Conservation (phyloP, 202 grass and related monocot species). For the Dendrocalamus latiflorus region DNA sequence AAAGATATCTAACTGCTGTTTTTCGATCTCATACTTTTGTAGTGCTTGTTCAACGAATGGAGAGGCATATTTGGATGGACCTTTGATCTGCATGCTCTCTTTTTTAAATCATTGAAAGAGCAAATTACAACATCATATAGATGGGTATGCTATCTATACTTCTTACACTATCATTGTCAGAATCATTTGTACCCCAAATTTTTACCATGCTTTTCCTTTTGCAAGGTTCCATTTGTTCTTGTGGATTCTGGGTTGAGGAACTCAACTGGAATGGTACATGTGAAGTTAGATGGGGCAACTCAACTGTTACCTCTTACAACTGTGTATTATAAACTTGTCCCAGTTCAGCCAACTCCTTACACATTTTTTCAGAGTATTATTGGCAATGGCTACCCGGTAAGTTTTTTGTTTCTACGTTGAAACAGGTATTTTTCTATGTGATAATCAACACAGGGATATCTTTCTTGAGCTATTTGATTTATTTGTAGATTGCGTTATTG, state of each 20-base stretch:
- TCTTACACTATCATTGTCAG: neutral
- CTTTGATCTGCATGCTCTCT: conserved; percentile 87
- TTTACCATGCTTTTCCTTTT: conserved; percentile 21
- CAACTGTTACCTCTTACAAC: conserved; percentile 83
- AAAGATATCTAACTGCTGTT: conserved; percentile 29
- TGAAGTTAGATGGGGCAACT: conserved; percentile 55
- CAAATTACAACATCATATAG: conserved; percentile 54
- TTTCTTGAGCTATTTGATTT: conserved; percentile 1
- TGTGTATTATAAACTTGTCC: conserved; percentile 78
- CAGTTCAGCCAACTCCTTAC: conserved; percentile 67
- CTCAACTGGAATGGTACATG: conserved; percentile 36
- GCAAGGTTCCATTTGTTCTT: conserved; percentile 76
- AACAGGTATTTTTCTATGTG: neutral
- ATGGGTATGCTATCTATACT: conserved; percentile 51
- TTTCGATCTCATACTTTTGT: conserved; percentile 15
- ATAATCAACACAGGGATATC: neutral
- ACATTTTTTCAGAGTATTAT: conserved; percentile 78
- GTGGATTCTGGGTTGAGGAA: conserved; percentile 37
- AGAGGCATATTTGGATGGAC: conserved; percentile 89
- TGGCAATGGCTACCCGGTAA: conserved; percentile 85
- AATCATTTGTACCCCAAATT: neutral
- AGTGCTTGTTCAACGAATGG: conserved; percentile 94
- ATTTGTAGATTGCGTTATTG: conserved; percentile 71
- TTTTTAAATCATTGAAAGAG: conserved; percentile 81
- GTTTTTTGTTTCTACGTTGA: conserved; percentile 25